A percentile compares a stretch with the other conserved stretches of the same genome.
These are phyloP conservation scores for Cyberlindnera sargentensis DNA, from an alignment of 805 yeast species.

Conservation along the genomic window DNA sequence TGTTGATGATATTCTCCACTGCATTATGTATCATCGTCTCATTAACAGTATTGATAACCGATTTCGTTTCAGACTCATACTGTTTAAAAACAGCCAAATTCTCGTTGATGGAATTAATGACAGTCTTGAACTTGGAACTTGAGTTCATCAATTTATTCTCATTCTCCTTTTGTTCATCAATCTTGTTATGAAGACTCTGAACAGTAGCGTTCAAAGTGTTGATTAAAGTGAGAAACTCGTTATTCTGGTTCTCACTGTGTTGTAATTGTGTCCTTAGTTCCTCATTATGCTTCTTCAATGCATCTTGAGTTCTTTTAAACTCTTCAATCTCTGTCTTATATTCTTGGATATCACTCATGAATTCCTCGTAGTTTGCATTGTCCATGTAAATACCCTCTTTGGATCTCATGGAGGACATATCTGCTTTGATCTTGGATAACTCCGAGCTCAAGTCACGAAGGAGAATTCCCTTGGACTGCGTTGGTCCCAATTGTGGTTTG, in stretches of 20 bases:
- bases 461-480: constrained; percentile 43
- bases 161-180: constrained; percentile 24
- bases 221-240: constrained; percentile 19
- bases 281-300: constrained; percentile 31
- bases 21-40: constrained; percentile 4
- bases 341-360: constrained; percentile 42
- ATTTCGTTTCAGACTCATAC: constrained; percentile 18
- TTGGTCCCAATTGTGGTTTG: constrained; percentile 57
- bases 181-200: constrained; percentile 23
- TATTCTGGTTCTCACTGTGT: constrained; percentile 16
- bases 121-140: constrained; percentile 26
- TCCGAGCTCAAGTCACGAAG: constrained; percentile 42
- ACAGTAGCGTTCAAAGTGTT: constrained; percentile 22
- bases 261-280: constrained; percentile 19
- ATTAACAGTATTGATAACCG: constrained; percentile 9
- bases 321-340: constrained; percentile 45
- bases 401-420: constrained; percentile 51
- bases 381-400: constrained; percentile 65
- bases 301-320: constrained; percentile 33
- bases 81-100: constrained; percentile 22
- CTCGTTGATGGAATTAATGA: constrained; percentile 24
- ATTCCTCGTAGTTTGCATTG: constrained; percentile 47
- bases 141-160: constrained; percentile 27
- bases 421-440: constrained; percentile 44
- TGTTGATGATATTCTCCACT: constrained; percentile 1